Evolutionary conservation across 2,329 filamentous ascomycete species (phyloP).

Genomic region (Hansfordia pulvinata): DNA sequence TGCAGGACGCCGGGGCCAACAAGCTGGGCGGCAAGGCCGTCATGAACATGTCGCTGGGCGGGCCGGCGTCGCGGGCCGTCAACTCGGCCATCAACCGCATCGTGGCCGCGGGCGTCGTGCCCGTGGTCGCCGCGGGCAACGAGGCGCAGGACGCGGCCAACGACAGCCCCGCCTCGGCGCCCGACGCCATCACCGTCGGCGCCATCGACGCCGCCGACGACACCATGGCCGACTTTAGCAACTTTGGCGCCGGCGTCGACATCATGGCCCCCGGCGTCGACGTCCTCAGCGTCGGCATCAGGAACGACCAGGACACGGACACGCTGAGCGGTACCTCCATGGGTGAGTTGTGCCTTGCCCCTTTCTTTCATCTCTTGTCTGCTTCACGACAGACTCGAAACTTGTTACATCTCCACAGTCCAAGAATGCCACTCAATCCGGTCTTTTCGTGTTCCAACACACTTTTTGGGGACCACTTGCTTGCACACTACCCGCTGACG

Average conservation of each 20-base stretch:
- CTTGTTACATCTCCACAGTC: no score
- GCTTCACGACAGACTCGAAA: no score
- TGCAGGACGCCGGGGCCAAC: conserved; percentile 26
- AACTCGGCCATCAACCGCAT: conserved; percentile 41
- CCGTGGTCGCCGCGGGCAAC: conserved; percentile 48
- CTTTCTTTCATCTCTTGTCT: not conserved
- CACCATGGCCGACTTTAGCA: conserved; percentile 37
- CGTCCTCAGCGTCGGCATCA: conserved; percentile 37
- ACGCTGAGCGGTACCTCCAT: conserved; percentile 44
- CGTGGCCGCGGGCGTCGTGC: conserved; percentile 35
- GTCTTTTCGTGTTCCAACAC: no score
- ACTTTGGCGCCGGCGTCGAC: conserved; percentile 39
- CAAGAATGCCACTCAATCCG: no score
- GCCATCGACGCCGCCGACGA: conserved; percentile 40
- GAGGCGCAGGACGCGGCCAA: conserved; percentile 35
- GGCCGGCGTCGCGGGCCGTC: conserved; percentile 30
- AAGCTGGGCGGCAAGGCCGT: conserved; percentile 36
- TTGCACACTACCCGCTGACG: not conserved
- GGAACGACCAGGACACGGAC: conserved; percentile 27
- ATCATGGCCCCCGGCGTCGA: conserved; percentile 42
- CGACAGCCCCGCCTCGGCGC: conserved; percentile 39
- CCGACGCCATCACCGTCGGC: conserved; percentile 44
- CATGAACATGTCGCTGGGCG: conserved; percentile 52
- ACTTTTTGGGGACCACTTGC: no score
- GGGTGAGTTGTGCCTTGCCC: conserved; percentile 17